Base-by-base conservation (phyloP, 768 basidiomycete species). In the Russula sp. region DNA sequence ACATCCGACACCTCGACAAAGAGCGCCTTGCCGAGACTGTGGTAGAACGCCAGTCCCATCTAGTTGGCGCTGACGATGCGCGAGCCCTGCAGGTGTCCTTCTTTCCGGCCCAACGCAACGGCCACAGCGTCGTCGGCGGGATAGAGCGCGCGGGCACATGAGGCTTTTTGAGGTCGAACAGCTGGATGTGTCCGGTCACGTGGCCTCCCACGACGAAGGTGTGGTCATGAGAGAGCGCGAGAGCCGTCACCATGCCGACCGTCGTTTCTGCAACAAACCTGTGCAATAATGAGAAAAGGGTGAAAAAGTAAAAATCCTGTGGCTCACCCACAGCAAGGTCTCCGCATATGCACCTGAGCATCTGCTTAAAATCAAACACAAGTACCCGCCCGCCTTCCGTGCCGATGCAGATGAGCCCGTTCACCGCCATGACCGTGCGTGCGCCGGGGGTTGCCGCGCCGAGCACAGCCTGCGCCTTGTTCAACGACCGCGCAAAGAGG, bases 1-100 rank as follows among this genome's bases (percentile, higher is more conserved):
- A 91, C 92, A 72, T 99, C 97, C 16, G 91, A 86, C 13, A 94
- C 94, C 51, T 98, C 95, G 6, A 99, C 88, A 67, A 97, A 97
- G 14, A 98, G 79, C 11, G 98, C 87, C 73, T 92, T 95, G 32
- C 97, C 94, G 4, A 99, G 77, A 59, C 89, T 91, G 74, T 98
- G 95, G 72, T 92, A 97, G 75, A 99, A 99, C 0, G 94, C 91
- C 9, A 98, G 80, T 0, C 97, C 97, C 67, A 81, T 76, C 62
- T 96, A 91, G 71, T 98, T 97, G 2, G 92, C 90, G 4, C 88
- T 88, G 45, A 98, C 77, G 53, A 99, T 94, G 16, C 83, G 82
- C 2, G 91, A 88, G 11, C 89, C 89, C 27, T 77, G 73, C 18
- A 98, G 75, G 72, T 99, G 91, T 18, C 97, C 89, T 76, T 97